Evolutionary conservation across 768 basidiomycete species (phyloP).

Genomic region (Fomitopsis serialis): DNA sequence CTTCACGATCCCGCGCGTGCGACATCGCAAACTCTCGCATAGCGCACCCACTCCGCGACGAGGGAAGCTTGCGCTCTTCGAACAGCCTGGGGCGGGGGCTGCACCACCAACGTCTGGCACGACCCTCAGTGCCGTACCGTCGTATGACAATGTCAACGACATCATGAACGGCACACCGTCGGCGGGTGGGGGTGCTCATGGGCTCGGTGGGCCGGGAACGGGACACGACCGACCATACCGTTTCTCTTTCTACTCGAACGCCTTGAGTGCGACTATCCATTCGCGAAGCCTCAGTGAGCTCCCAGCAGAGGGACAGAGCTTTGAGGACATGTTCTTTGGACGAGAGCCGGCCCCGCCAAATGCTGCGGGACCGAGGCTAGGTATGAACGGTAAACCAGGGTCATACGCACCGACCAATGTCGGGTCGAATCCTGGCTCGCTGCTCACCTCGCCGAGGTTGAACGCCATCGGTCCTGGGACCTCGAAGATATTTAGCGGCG

Average conservation of each 20-base stretch:
- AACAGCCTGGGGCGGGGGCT: slow-evolving; percentile 41
- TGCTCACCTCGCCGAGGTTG: slow-evolving; percentile 10
- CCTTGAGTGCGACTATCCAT: slow-evolving; percentile 89
- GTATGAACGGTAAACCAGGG: not conserved
- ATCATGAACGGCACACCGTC: not conserved
- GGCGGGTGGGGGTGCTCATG: slow-evolving; percentile 3
- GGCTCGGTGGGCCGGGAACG: slow-evolving; percentile 9
- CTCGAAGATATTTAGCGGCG: slow-evolving; percentile 7
- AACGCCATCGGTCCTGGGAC: slow-evolving; percentile 4
- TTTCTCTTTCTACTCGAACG: slow-evolving; percentile 98
- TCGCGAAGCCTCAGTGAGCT: slow-evolving; percentile 89
- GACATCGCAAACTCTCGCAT: slow-evolving; percentile 85
- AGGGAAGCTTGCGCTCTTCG: slow-evolving; percentile 91
- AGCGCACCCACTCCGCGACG: slow-evolving; percentile 65
- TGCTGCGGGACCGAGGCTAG: slow-evolving; percentile 1
- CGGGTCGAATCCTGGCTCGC: slow-evolving; percentile 10
- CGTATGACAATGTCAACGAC: slow-evolving; percentile 32
- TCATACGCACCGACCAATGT: not conserved
- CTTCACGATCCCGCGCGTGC: slow-evolving; percentile 33
- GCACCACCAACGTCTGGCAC: slow-evolving; percentile 34
- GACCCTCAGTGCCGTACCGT: slow-evolving; percentile 34
- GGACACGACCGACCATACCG: slow-evolving; percentile 87
- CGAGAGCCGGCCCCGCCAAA: slow-evolving; percentile 15
- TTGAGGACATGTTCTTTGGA: slow-evolving; percentile 83
- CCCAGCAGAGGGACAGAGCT: slow-evolving; percentile 89